phyloP scores from a whole-genome alignment of 2,329 filamentous ascomycete species.

The Emergomyces africanus region DNA sequence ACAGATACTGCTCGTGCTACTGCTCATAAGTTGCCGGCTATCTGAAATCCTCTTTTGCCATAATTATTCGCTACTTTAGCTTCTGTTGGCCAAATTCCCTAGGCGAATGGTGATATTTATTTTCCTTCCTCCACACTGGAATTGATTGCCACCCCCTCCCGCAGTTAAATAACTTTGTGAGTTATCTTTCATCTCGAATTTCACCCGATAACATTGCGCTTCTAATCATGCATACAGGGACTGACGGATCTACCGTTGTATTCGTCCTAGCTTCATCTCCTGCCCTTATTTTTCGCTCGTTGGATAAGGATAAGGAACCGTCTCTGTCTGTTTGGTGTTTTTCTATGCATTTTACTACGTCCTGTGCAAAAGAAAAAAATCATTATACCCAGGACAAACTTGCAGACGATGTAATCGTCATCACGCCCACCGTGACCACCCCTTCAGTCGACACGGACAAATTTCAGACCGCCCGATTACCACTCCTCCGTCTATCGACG shows the following conservation, averaged over 20 bases:
- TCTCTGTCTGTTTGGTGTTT: not conserved
- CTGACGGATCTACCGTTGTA: not conserved
- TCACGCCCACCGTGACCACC: not conserved
- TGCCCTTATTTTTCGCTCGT: not conserved
- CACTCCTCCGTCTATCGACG: constrained; percentile 1
- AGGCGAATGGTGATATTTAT: not conserved
- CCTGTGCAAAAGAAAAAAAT: not conserved
- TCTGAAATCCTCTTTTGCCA: not conserved
- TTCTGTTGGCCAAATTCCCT: not conserved
- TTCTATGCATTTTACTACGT: not conserved
- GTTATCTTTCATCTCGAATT: not conserved
- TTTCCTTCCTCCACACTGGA: not conserved
- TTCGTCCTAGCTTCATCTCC: not conserved
- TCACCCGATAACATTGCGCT: not conserved
- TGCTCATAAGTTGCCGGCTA: not conserved
- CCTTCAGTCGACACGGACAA: constrained; percentile 1
- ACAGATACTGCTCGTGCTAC: no score
- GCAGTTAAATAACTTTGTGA: not conserved
- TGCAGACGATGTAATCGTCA: not conserved
- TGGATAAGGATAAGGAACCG: not conserved
- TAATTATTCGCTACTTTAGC: not conserved
- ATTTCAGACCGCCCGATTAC: not conserved
- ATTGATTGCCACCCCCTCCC: not conserved
- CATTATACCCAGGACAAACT: not conserved
- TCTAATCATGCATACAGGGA: not conserved